Percentiles rank a stretch among this genome's conserved stretches.
These are phyloP conservation scores for Cordyceps javanica DNA, from an alignment of 2,329 filamentous ascomycete genomes.

Conservation along the genomic window DNA sequence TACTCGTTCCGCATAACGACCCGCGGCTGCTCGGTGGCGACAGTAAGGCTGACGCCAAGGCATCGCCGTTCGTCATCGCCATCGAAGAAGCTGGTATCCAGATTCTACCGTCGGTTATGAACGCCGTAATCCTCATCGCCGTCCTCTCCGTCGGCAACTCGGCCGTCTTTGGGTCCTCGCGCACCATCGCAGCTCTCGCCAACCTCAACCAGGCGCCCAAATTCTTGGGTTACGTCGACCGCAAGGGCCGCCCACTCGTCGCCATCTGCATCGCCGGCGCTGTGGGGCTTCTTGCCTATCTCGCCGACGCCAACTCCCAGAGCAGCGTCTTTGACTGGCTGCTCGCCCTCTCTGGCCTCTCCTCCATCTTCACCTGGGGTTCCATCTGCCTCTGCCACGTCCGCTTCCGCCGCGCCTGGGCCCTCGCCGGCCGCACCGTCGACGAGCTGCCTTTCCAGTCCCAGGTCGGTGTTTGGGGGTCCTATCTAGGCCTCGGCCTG, in stretches of 20 bases:
- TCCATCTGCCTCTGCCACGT: conserved; percentile 89
- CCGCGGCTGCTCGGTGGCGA: conserved; percentile 51
- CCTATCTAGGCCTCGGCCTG: conserved; percentile 70
- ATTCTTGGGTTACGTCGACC: conserved; percentile 75
- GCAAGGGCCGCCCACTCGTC: conserved; percentile 70
- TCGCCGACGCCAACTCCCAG: conserved; percentile 59
- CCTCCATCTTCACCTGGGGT: conserved; percentile 72
- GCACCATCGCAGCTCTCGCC: conserved; percentile 82
- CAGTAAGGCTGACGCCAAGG: conserved; percentile 57
- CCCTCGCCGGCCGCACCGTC: conserved; percentile 58
- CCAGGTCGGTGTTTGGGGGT: conserved; percentile 72
- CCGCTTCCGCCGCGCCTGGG: conserved; percentile 82
- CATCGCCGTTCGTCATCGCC: conserved; percentile 90
- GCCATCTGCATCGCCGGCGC: conserved; percentile 62
- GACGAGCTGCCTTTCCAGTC: conserved; percentile 75
- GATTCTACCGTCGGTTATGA: conserved; percentile 82
- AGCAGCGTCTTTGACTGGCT: conserved; percentile 71
- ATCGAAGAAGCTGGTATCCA: conserved; percentile 78
- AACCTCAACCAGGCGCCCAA: conserved; percentile 79
- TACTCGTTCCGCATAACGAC: conserved; percentile 73
- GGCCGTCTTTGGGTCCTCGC: conserved; percentile 82
- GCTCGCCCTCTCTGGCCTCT: conserved; percentile 65
- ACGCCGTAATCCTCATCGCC: conserved; percentile 86
- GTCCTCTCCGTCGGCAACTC: conserved; percentile 90
- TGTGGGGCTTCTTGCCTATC: conserved; percentile 70